A percentile compares a stretch with the other conserved stretches of the same genome.
These are phyloP conservation scores for Sabuloglossum arenarium DNA, from an alignment of 495 filamentous ascomycete genomes.

Conservation along the genomic window DNA sequence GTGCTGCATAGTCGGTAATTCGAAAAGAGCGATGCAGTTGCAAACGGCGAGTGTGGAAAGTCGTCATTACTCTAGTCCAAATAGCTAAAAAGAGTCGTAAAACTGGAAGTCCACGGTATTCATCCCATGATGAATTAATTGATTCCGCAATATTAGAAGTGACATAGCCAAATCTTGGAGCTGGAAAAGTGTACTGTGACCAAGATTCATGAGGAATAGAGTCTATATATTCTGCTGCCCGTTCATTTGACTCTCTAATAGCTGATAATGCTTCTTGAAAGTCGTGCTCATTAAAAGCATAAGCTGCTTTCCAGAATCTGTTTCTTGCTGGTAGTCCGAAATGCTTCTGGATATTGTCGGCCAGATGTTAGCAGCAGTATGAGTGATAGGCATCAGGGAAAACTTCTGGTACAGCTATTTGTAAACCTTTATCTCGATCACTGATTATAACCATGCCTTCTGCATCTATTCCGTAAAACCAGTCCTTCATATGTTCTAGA, in stretches of 20 bases:
- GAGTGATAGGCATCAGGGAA: not conserved
- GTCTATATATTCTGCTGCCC: not conserved
- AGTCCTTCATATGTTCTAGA: not conserved
- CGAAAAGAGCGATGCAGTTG: not conserved
- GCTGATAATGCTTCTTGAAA: not conserved
- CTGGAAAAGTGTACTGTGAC: not conserved
- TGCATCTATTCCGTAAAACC: not conserved
- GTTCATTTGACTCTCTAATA: not conserved
- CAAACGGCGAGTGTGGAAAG: not conserved
- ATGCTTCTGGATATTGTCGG: not conserved
- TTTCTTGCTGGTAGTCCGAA: not conserved
- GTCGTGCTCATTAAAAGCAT: not conserved
- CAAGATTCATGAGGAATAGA: not conserved
- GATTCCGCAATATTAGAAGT: not conserved
- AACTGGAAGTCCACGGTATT: not conserved
- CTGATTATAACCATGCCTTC: not conserved
- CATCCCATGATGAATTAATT: not conserved
- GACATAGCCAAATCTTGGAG: not conserved
- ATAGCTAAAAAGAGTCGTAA: not conserved
- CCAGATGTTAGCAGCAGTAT: not conserved
- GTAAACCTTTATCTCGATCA: not conserved
- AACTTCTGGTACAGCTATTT: not conserved
- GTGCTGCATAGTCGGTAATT: not conserved
- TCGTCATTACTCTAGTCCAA: not conserved
- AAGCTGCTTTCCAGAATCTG: not conserved